These are phyloP conservation scores for Diaporthe caulivora DNA, from an alignment of 2,329 filamentous ascomycete species.

Conservation along the genomic window DNA sequence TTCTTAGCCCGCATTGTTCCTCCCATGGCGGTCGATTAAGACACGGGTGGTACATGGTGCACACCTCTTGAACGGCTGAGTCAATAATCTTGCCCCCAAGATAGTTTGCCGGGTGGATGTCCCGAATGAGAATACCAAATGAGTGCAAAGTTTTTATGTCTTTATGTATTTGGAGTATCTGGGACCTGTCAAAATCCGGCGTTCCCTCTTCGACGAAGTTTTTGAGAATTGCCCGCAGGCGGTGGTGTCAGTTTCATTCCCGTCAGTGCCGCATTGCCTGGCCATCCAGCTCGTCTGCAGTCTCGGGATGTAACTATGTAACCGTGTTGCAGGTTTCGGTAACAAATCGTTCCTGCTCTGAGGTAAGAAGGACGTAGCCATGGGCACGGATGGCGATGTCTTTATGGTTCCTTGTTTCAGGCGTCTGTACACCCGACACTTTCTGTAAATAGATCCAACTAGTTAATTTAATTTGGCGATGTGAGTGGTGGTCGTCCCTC, in stretches of 20 bases:
- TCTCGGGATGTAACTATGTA: background rate
- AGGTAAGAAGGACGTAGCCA: background rate
- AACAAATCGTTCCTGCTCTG: background rate
- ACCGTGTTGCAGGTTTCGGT: background rate
- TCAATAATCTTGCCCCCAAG: background rate
- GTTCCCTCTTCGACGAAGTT: background rate
- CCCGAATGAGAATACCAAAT: background rate
- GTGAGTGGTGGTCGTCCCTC: background rate
- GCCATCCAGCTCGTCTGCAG: background rate
- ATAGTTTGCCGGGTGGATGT: background rate
- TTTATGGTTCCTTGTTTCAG: background rate
- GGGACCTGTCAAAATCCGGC: background rate
- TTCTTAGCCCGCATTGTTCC: background rate
- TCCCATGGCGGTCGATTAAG: background rate
- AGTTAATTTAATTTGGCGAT: background rate
- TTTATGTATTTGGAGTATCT: background rate
- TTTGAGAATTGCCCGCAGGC: background rate
- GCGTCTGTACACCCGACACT: background rate
- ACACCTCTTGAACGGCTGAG: background rate
- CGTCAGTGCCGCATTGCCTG: background rate
- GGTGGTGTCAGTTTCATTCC: background rate
- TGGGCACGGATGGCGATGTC: background rate
- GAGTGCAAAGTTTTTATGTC: background rate
- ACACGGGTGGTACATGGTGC: background rate
- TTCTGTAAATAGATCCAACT: background rate